Base-by-base conservation (phyloP, 371 early-diverging fungal genomes). In the Capillidium rhysosporum region DNA sequence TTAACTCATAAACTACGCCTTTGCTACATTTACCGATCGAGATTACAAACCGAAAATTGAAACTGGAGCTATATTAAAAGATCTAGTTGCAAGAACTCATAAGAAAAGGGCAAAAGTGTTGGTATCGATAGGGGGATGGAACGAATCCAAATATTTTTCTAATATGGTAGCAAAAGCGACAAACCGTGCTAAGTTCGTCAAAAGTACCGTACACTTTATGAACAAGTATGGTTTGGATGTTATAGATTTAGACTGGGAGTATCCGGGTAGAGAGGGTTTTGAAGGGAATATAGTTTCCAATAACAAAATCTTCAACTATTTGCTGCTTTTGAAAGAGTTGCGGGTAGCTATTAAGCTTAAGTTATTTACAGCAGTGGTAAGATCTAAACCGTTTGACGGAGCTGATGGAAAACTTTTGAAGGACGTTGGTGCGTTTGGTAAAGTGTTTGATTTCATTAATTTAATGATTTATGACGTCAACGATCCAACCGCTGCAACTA, bases 111-210 rank as follows among this genome's bases (percentile, higher is more conserved):
- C 56, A 55, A 65, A 46, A 61, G 76, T 82, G 24, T 57, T 79
- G 23, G 61, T 80, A 20, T 81, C 84, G 1, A 65, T 86, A 8
- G 86, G 86, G 40, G 86, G 86, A 1, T 86, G 84, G 80, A 79
- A 77, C 49, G 83, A 80, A n/a, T 78, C 80, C 10, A 59, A 73
- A 43, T 58, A 59, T 16, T 81, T 85, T 63, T 76, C 76, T 2
- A 56, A 66, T 1, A 75, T 86, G 57, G 72, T 69, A 0, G 69
- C 75, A 0, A 56, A 56, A 26, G 40, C 63, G 2, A 46, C 52
- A 1, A 21, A 60, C 0, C 71, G 83, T 31, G 63, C 64, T 23
- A 63, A 59, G 1, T 74, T 82, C 45, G 70, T 82, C 49, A 62
- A 72, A 14, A 59, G 58, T 7, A 62, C 68, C 20, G 40, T 65